Percentiles rank a stretch among this genome's conserved stretches.
Evolutionary conservation across 306 rosid species (phyloP).

Genomic region (Vicia sativa): DNA sequence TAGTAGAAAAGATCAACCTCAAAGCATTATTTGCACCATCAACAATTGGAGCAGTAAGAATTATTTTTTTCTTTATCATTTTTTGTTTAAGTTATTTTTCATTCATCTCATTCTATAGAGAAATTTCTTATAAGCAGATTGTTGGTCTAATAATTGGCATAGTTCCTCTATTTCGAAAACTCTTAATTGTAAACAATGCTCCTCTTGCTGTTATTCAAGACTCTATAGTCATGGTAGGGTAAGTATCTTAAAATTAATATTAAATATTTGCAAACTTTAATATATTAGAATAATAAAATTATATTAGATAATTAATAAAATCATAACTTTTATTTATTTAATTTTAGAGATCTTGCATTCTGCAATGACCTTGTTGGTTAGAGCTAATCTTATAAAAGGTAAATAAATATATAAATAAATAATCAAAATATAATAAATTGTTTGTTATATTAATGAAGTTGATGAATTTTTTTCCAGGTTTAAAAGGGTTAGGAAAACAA

Average conservation of each 20-base stretch:
- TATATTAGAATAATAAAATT: too few species aligned
- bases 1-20: too few species aligned
- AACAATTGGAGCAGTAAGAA: too few species aligned
- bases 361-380: constrained; percentile 45
- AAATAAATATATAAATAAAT: neutral
- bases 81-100: too few species aligned
- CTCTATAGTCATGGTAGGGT: constrained; percentile 50
- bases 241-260: constrained; percentile 2
- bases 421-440: neutral
- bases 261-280: neutral
- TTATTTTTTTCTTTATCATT: too few species aligned
- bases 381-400: constrained; percentile 54
- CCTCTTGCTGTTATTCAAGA: constrained; percentile 43
- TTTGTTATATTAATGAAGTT: neutral
- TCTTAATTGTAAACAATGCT: too few species aligned
- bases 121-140: too few species aligned
- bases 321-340: neutral
- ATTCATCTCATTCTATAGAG: too few species aligned
- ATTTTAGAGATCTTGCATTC: constrained; percentile 43
- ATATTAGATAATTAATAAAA: too few species aligned
- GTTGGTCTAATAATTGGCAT: too few species aligned
- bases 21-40: too few species aligned
- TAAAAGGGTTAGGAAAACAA: constrained; percentile 31
- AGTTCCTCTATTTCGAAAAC: too few species aligned
- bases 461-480: constrained; percentile 38